These are phyloP conservation scores for Marvania coccoides DNA, from an alignment of 139 green algal genomes.

Conservation along the genomic window DNA sequence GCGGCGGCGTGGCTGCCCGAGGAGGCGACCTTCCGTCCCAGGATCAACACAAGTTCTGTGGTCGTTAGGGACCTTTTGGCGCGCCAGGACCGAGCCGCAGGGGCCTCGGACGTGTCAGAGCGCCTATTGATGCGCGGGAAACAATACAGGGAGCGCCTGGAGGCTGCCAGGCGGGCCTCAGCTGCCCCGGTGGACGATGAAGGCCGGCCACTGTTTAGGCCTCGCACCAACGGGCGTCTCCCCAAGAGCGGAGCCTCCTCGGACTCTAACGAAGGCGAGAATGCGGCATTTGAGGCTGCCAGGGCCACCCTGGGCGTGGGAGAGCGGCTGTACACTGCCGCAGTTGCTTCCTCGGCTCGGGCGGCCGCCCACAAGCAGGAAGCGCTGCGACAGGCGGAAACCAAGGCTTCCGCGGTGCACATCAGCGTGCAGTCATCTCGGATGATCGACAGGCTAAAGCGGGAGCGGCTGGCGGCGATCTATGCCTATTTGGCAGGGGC, in stretches of 20 bases:
- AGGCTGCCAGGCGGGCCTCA: slow-evolving; percentile 26
- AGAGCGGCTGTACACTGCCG: slow-evolving; percentile 61
- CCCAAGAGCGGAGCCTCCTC: no score
- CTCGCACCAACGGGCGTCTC: slow-evolving; percentile 24
- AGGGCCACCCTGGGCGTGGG: no score
- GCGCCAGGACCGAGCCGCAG: not conserved
- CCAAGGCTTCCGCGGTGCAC: slow-evolving; percentile 11
- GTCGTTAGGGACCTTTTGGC: not conserved
- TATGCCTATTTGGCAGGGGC: slow-evolving; percentile 60
- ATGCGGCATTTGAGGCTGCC: no score
- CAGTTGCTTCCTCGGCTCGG: slow-evolving; percentile 30
- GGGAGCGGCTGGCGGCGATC: slow-evolving; percentile 67
- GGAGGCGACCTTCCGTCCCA: slow-evolving; percentile 69
- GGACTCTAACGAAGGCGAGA: slow-evolving; percentile 31
- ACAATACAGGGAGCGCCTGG: slow-evolving; percentile 42
- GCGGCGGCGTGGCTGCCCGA: slow-evolving; percentile 51
- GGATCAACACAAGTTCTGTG: slow-evolving; percentile 19
- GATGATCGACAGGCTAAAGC: slow-evolving; percentile 55
- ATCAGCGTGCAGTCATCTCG: slow-evolving; percentile 17
- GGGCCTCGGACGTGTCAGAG: not conserved
- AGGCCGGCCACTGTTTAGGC: slow-evolving; percentile 55
- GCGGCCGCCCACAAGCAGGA: slow-evolving; percentile 16
- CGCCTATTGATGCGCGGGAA: slow-evolving; percentile 15
- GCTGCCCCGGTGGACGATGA: slow-evolving; percentile 42
- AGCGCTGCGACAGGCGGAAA: slow-evolving; percentile 7